phyloP scores from a whole-genome alignment of 2,329 filamentous ascomycete species.

The Aaosphaeria arxii region DNA sequence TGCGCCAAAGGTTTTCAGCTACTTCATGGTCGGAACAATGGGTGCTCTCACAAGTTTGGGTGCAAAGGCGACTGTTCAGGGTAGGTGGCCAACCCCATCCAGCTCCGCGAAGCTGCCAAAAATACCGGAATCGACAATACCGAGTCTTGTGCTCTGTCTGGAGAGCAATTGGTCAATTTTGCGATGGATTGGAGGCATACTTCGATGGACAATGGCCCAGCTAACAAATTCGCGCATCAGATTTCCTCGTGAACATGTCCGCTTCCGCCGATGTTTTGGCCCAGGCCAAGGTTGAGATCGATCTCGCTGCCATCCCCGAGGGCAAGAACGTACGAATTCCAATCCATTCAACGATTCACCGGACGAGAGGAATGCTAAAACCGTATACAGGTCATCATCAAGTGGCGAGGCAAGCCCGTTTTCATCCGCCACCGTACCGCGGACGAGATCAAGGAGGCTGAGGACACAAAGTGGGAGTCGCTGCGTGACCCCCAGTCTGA shows the following conservation, averaged over 20 bases:
- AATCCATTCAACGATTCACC: neutral
- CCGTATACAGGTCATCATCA: conserved; percentile 79
- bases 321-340: conserved; percentile 86
- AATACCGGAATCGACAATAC: neutral
- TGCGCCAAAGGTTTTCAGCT: conserved; percentile 84
- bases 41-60: conserved; percentile 88
- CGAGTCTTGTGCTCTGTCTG: neutral
- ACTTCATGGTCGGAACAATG: conserved; percentile 98
- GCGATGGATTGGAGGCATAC: conserved; percentile 19
- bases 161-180: conserved; percentile 30
- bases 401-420: conserved; percentile 99
- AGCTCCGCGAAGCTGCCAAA: conserved; percentile 5
- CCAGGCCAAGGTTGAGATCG: conserved; percentile 99
- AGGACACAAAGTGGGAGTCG: conserved; percentile 75
- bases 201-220: conserved; percentile 22
- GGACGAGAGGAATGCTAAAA: conserved; percentile 12
- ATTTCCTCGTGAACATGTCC: conserved; percentile 99
- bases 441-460: conserved; percentile 91
- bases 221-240: conserved; percentile 51
- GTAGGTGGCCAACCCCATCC: conserved; percentile 56
- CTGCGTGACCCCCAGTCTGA: conserved; percentile 92
- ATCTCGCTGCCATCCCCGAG: conserved; percentile 88
- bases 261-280: conserved; percentile 97
- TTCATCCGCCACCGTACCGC: conserved; percentile 98
- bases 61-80: conserved; percentile 96